A percentile compares a stretch with the other conserved stretches of the same genome.
Evolutionary conservation across 768 basidiomycete genomes (phyloP).

Genomic region (Xerocomellus amylosporus): DNA sequence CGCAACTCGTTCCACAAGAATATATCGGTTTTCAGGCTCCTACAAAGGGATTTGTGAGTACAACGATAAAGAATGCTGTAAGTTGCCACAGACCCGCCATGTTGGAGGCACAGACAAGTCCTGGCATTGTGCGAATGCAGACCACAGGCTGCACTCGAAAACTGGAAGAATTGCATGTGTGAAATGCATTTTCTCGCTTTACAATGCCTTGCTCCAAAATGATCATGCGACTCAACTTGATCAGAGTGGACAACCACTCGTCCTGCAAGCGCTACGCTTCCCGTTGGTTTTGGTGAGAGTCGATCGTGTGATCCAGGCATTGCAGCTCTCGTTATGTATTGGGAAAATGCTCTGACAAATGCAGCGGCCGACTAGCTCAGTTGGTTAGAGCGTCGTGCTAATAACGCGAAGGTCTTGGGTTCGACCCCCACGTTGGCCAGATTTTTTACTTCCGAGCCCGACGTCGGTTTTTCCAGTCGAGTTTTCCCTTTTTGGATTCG

Average conservation of each 20-base stretch:
- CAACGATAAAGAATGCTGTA: not conserved
- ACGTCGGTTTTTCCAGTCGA: too few species aligned
- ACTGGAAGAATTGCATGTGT: not conserved
- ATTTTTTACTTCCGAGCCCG: not conserved
- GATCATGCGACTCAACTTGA: not conserved
- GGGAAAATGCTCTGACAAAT: too few species aligned
- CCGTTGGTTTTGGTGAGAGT: not conserved
- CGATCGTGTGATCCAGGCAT: too few species aligned
- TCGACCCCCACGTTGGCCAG: conserved; percentile 75
- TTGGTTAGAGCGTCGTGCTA: conserved; percentile 36
- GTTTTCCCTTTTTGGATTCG: conserved; percentile 14
- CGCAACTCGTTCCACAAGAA: conserved; percentile 38
- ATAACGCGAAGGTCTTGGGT: conserved; percentile 59
- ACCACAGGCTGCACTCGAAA: not conserved
- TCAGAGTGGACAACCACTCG: not conserved
- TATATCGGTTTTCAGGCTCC: conserved; percentile 42
- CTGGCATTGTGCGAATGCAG: conserved; percentile 30
- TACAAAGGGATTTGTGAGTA: conserved; percentile 10
- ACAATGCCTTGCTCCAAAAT: not conserved
- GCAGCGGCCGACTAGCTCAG: conserved; percentile 32
- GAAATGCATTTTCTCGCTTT: not conserved
- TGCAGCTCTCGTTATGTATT: too few species aligned
- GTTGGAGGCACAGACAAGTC: conserved; percentile 40
- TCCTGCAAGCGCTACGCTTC: not conserved
- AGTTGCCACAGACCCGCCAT: conserved; percentile 40